These are phyloP conservation scores for Entomortierella beljakovae DNA, from an alignment of 192 early-diverging fungal species.

Conservation along the genomic window DNA sequence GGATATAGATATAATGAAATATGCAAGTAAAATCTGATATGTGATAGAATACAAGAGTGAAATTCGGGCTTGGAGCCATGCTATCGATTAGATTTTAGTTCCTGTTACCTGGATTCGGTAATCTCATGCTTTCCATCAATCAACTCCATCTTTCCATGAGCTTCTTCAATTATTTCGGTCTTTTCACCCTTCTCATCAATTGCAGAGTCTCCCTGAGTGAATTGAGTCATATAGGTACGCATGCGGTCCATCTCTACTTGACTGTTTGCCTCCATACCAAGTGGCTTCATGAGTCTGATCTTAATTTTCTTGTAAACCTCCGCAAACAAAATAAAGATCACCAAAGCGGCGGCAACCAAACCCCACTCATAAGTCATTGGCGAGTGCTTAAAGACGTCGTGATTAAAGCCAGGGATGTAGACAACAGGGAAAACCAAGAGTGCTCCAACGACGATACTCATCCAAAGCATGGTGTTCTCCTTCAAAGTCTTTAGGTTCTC, in stretches of 20 bases:
- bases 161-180: too few relatives aligned
- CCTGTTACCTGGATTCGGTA: too few relatives aligned
- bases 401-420: conserved; percentile 49
- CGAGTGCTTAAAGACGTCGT: conserved; percentile 49
- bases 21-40: too few relatives aligned
- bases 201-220: conserved; percentile 6
- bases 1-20: too few relatives aligned
- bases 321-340: conserved; percentile 40
- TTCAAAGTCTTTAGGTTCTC: conserved; percentile 27
- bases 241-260: conserved; percentile 41
- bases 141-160: too few relatives aligned
- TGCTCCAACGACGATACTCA: conserved; percentile 65
- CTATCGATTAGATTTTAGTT: too few relatives aligned
- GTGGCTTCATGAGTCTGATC: conserved; percentile 25
- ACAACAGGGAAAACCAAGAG: conserved; percentile 53
- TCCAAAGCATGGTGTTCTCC: conserved; percentile 55
- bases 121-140: too few relatives aligned
- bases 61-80: too few relatives aligned
- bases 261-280: conserved; percentile 10
- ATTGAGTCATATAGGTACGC: conserved; percentile 15
- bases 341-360: conserved; percentile 15
- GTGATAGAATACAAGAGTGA: too few relatives aligned
- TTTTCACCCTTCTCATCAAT: conserved; percentile 3
- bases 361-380: conserved; percentile 37
- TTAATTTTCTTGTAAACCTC: conserved; percentile 48